These are phyloP conservation scores for Penicillium ucsense DNA, from an alignment of 495 filamentous ascomycete genomes.

Conservation along the genomic window DNA sequence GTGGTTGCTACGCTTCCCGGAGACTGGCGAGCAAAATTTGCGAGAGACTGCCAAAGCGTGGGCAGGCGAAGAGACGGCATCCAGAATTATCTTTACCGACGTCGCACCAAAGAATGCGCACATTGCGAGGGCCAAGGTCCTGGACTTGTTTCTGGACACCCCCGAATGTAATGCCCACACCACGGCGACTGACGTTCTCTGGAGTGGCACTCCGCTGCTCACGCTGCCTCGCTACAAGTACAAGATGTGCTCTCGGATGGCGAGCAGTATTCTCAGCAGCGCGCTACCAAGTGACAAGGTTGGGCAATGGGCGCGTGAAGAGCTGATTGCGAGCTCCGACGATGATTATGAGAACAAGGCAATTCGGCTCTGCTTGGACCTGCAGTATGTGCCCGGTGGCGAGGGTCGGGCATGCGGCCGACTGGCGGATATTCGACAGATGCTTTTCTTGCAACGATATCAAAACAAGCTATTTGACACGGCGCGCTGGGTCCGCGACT, in stretches of 20 bases:
- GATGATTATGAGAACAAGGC: constrained; percentile 82
- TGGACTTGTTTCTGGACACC: constrained; percentile 94
- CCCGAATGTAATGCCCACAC: constrained; percentile 98
- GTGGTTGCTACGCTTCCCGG: constrained; percentile 95
- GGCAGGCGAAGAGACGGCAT: constrained; percentile 79
- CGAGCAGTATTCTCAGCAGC: constrained; percentile 83
- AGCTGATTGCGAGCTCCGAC: constrained; percentile 65
- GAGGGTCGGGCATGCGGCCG: constrained; percentile 54
- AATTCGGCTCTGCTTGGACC: constrained; percentile 55
- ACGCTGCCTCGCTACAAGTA: constrained; percentile 92
- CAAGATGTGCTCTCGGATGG: constrained; percentile 99
- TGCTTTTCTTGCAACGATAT: constrained; percentile 77
- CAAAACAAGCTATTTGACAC: constrained; percentile 86
- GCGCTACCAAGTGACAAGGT: constrained; percentile 63
- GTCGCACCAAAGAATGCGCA: constrained; percentile 93
- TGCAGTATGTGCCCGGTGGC: constrained; percentile 48
- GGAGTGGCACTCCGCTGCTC: constrained; percentile 88
- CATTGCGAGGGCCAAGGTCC: constrained; percentile 82
- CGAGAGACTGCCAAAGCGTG: constrained; percentile 68
- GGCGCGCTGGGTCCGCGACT: constrained; percentile 78
- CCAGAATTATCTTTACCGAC: constrained; percentile 92
- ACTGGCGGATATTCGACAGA: constrained; percentile 62
- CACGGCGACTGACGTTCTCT: constrained; percentile 90
- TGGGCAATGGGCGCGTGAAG: constrained; percentile 57
- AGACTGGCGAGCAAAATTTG: constrained; percentile 81